A percentile compares a stretch with the other conserved stretches of the same genome.
Conservation (phyloP, 495 filamentous ascomycete genomes). For the Xylaria grammica region DNA sequence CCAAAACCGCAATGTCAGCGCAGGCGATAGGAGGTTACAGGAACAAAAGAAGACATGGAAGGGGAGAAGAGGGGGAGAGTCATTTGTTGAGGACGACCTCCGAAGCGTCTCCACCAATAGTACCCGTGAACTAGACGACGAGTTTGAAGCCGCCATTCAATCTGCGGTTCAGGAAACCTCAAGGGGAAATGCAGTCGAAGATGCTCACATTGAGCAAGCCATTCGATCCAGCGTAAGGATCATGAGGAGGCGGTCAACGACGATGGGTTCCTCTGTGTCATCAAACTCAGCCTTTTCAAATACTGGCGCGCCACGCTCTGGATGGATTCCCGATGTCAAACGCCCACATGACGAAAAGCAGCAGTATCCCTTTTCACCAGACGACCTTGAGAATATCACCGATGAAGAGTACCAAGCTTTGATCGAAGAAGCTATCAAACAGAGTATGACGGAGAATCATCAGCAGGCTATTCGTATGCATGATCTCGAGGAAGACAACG, state of each 20-base stretch:
- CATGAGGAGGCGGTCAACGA: constrained; percentile 49
- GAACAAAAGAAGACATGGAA: constrained; percentile 50
- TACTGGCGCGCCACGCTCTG: constrained; percentile 18
- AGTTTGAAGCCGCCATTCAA: constrained; percentile 72
- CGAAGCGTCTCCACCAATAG: constrained; percentile 19
- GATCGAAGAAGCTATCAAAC: constrained; percentile 63
- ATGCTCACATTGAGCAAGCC: constrained; percentile 68
- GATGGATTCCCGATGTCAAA: constrained; percentile 31
- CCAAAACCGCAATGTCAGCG: constrained; percentile 43
- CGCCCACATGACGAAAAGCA: constrained; percentile 33
- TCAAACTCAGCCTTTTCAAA: background rate
- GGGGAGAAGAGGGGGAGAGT: constrained; percentile 31
- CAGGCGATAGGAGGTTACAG: constrained; percentile 53
- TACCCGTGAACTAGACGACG: constrained; percentile 44
- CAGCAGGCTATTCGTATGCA: constrained; percentile 31
- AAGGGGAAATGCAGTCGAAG: constrained; percentile 67
- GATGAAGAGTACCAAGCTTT: constrained; percentile 60
- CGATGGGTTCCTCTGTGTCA: constrained; percentile 23
- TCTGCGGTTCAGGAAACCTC: constrained; percentile 72
- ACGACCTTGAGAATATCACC: constrained; percentile 42
- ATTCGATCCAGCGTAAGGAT: constrained; percentile 71
- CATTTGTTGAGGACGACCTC: constrained; percentile 38
- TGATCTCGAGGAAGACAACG: constrained; percentile 48
- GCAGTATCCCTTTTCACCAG: constrained; percentile 30
- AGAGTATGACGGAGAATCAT: constrained; percentile 57